Evolutionary conservation across 805 yeast species (phyloP).

Genomic region (Starmerella khaoyaiensis): DNA sequence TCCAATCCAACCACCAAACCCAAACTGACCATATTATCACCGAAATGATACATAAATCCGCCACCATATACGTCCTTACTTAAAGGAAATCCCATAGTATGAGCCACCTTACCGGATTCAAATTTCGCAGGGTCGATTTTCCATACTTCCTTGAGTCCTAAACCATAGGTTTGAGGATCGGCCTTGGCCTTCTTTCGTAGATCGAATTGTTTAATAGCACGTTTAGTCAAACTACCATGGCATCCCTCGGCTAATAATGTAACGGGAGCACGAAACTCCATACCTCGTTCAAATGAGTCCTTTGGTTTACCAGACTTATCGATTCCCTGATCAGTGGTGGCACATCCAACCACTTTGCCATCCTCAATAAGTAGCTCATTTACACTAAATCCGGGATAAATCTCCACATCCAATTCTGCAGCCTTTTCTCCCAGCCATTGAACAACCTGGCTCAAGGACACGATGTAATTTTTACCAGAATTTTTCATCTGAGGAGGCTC

Average conservation of each 20-base stretch:
- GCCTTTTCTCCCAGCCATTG: slow-evolving; percentile 77
- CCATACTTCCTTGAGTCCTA: slow-evolving; percentile 97
- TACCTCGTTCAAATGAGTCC: slow-evolving; percentile 81
- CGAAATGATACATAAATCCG: slow-evolving; percentile 94
- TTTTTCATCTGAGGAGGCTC: slow-evolving; percentile 89
- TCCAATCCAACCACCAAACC: slow-evolving; percentile 94
- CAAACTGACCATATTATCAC: slow-evolving; percentile 78
- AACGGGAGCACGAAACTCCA: slow-evolving; percentile 87
- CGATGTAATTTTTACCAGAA: slow-evolving; percentile 70
- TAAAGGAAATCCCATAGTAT: slow-evolving; percentile 82
- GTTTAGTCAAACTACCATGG: slow-evolving; percentile 83
- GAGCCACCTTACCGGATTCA: slow-evolving; percentile 68
- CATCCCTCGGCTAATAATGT: slow-evolving; percentile 97
- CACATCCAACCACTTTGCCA: slow-evolving; percentile 66
- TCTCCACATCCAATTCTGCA: slow-evolving; percentile 84
- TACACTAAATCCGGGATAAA: slow-evolving; percentile 83
- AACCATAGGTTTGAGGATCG: slow-evolving; percentile 78
- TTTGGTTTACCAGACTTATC: slow-evolving; percentile 63
- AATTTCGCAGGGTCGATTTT: slow-evolving; percentile 75
- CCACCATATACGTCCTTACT: slow-evolving; percentile 74
- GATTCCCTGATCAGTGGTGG: slow-evolving; percentile 87
- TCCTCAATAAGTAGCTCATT: slow-evolving; percentile 55
- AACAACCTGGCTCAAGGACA: slow-evolving; percentile 67
- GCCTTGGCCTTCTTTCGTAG: slow-evolving; percentile 42
- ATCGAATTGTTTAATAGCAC: slow-evolving; percentile 53